These are phyloP conservation scores for Trichophyton simii DNA, from an alignment of 2,329 filamentous ascomycete species.

Conservation along the genomic window DNA sequence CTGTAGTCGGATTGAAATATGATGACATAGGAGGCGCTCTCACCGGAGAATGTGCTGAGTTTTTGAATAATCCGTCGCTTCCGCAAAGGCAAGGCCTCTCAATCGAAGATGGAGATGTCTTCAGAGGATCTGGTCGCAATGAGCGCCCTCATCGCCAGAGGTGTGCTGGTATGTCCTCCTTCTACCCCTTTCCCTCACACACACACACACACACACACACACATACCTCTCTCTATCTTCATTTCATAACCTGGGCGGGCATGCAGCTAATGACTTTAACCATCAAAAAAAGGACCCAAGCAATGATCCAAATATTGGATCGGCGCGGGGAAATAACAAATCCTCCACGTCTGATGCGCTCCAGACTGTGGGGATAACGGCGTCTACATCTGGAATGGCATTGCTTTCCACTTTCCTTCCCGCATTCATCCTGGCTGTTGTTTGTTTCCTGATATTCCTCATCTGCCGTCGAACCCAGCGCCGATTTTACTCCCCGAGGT, in stretches of 20 bases:
- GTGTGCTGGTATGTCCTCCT: background rate
- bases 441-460: slow-evolving; percentile 36
- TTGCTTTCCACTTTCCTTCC: slow-evolving; percentile 40
- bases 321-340: slow-evolving; percentile 28
- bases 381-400: slow-evolving; percentile 39
- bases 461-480: slow-evolving; percentile 34
- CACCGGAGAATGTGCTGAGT: background rate
- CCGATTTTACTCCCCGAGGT: slow-evolving; percentile 36
- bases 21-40: background rate
- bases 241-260: background rate
- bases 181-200: background rate
- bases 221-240: too few species aligned
- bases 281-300: slow-evolving; percentile 24
- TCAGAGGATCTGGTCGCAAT: background rate
- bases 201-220: too few species aligned
- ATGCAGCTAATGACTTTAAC: background rate
- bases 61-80: background rate
- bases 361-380: slow-evolving; percentile 19
- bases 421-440: slow-evolving; percentile 31
- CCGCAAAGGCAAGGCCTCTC: background rate
- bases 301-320: slow-evolving; percentile 32
- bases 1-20: background rate
- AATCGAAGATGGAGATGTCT: background rate
- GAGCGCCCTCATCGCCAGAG: background rate
- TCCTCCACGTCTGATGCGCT: slow-evolving; percentile 23